phyloP scores from a whole-genome alignment of 2,329 filamentous ascomycete genomes.

The Colletotrichum australisinense region DNA sequence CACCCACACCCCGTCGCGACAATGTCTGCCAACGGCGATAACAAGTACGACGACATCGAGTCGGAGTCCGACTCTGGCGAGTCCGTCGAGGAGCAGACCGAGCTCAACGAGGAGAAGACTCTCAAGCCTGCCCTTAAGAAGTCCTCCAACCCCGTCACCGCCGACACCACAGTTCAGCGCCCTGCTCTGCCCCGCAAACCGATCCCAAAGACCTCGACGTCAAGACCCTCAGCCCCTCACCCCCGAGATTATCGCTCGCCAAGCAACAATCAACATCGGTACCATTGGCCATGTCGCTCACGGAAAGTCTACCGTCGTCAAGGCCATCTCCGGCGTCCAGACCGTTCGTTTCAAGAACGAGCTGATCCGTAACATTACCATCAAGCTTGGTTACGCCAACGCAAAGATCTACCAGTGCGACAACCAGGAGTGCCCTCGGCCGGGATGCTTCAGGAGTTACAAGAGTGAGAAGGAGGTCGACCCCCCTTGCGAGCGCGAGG shows the following conservation, averaged over 20 bases:
- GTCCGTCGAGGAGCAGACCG: conserved; percentile 69
- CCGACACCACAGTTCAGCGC: conserved; percentile 65
- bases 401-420: conserved; percentile 99
- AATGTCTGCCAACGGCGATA: conserved; percentile 70
- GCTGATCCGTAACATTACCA: conserved; percentile 98
- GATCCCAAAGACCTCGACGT: conserved; percentile 91
- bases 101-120: conserved; percentile 67
- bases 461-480: conserved; percentile 99
- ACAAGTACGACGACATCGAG: conserved; percentile 78
- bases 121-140: conserved; percentile 92
- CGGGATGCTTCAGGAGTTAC: conserved; percentile 95
- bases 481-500: conserved; percentile 93
- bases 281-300: conserved; percentile 99
- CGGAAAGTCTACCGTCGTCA: conserved; percentile 98
- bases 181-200: conserved; percentile 84
- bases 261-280: conserved; percentile 99
- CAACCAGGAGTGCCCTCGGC: conserved; percentile 88
- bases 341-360: conserved; percentile 99
- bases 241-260: conserved; percentile 95
- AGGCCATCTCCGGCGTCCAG: conserved; percentile 98
- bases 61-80: conserved; percentile 77
- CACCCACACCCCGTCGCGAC: conserved; percentile 35
- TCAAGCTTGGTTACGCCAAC: conserved; percentile 99
- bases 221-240: conserved; percentile 82
- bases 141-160: conserved; percentile 54